These are phyloP conservation scores for Candida hungchunana DNA, from an alignment of 805 yeast species.

Conservation along the genomic window DNA sequence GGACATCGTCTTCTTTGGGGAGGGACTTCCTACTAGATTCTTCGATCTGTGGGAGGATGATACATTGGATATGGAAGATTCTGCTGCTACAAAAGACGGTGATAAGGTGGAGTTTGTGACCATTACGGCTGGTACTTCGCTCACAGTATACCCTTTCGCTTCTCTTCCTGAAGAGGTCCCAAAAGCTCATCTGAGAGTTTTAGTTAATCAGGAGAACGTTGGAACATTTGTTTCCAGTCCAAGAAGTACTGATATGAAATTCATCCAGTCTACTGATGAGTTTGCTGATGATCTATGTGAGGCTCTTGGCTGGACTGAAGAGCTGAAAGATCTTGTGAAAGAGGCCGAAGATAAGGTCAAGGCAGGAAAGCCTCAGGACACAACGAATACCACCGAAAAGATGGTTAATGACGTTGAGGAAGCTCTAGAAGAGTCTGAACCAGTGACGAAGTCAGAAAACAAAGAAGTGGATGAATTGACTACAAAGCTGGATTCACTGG, in stretches of 20 bases:
- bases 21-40: slow-evolving; percentile 67
- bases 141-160: slow-evolving; percentile 90
- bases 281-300: slow-evolving; percentile 51
- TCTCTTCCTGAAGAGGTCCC: slow-evolving; percentile 66
- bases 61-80: slow-evolving; percentile 17
- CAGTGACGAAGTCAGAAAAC: slow-evolving; percentile 8
- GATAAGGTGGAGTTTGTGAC: slow-evolving; percentile 59
- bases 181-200: slow-evolving; percentile 45
- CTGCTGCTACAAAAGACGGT: slow-evolving; percentile 1
- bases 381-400: slow-evolving; percentile 23
- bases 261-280: slow-evolving; percentile 62
- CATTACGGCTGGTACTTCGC: slow-evolving; percentile 88
- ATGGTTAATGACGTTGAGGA: slow-evolving; percentile 26
- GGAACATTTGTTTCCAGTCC: slow-evolving; percentile 60
- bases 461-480: slow-evolving; percentile 3
- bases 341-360: slow-evolving; percentile 3
- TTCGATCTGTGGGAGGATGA: slow-evolving; percentile 66
- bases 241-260: slow-evolving; percentile 57
- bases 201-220: slow-evolving; percentile 71
- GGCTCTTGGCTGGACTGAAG: slow-evolving; percentile 57
- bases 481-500: slow-evolving; percentile 3
- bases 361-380: slow-evolving; percentile 1
- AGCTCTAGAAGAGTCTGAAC: slow-evolving; percentile 19
- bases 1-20: slow-evolving; percentile 93
- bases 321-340: slow-evolving; percentile 12